Base-by-base conservation (phyloP, 228 moss, liverwort and hornwort species). In the Sphagnum fallax region DNA sequence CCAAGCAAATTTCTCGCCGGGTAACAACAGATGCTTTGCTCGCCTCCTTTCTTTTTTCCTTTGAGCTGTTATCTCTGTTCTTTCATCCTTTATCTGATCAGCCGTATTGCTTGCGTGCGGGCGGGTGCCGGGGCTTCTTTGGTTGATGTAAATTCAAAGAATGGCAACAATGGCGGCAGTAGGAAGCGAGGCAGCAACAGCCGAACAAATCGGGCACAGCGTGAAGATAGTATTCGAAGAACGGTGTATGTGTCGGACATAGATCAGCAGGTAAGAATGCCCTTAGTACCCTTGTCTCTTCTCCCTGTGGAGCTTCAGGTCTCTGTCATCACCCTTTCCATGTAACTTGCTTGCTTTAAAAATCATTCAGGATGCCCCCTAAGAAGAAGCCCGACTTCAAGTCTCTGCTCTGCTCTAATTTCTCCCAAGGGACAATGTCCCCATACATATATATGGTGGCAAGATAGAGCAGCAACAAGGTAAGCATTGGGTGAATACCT, bases 161-260 rank as follows among this genome's bases (percentile, higher is more conserved):
- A 92, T 66, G 95, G 95, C 66, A 92, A 81, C 73, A 90, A 60
- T 79, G 81, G 83, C 75, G 82, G 79, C 47, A 88, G 78, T 77
- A 97, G 91, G 75, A 66, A 93, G 70, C 84, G 93, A 69, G 88
- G 84, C 67, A 93, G 70, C 63, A 32, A 32, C 61, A 97, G 80
- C 77, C 91, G 91, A 73, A 90, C 93, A 51, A 93, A 87, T 67
- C 93, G 91, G 59, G 97, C 97, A 16, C 97, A 97, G 76, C 88
- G 90, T 71, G 97, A 97, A 83, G 93, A 97, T 73, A 93, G 93
- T 75, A 91, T 97, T 66, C 89, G 97, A 51, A 76, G 91, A 71
- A 97, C 93, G 52, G 91, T 97, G 4, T 97, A 97, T 61, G 93
- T 97, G 71, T 93, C 93, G 13, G 97, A 97, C 58, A 97, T 97